phyloP scores from a whole-genome alignment of 192 early-diverging fungal genomes.

The Spizellomyces punctatus region DNA sequence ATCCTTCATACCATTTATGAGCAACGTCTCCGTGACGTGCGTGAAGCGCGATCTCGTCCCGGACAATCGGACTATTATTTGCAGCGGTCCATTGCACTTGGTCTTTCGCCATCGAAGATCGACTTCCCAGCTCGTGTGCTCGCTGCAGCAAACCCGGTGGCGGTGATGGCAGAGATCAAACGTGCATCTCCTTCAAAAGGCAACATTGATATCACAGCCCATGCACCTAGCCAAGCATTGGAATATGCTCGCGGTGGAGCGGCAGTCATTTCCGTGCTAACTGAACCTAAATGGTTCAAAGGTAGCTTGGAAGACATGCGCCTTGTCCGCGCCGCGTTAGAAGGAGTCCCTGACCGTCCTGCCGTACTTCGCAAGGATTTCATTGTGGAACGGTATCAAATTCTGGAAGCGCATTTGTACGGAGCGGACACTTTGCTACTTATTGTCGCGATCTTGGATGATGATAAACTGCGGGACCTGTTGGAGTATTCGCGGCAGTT shows the following conservation, averaged over 20 bases:
- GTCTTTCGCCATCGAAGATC: slow-evolving; percentile 75
- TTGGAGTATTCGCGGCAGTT: slow-evolving; percentile 74
- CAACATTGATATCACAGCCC: slow-evolving; percentile 77
- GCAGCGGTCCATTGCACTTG: slow-evolving; percentile 64
- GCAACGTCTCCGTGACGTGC: slow-evolving; percentile 82
- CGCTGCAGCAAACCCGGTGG: slow-evolving; percentile 58
- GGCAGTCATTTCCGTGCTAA: slow-evolving; percentile 93
- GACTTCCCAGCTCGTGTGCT: slow-evolving; percentile 77
- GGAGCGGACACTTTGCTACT: slow-evolving; percentile 96
- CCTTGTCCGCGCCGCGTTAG: slow-evolving; percentile 76
- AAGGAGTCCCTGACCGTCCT: slow-evolving; percentile 70
- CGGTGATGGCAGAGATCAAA: slow-evolving; percentile 98
- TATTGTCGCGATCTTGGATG: slow-evolving; percentile 91
- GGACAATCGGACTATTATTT: slow-evolving; percentile 74
- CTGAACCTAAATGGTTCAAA: slow-evolving; percentile 99
- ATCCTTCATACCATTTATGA: slow-evolving; percentile 84
- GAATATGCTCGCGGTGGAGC: slow-evolving; percentile 89
- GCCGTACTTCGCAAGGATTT: slow-evolving; percentile 98
- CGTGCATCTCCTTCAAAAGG: slow-evolving; percentile 95
- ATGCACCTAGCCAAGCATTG: slow-evolving; percentile 87
- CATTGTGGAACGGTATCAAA: slow-evolving; percentile 93
- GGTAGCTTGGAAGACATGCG: slow-evolving; percentile 90
- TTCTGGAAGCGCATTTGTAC: slow-evolving; percentile 89
- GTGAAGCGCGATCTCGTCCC: slow-evolving; percentile 65
- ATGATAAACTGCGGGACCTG: slow-evolving; percentile 63